Percentiles rank a stretch among this genome's conserved stretches.
Evolutionary conservation across 495 filamentous ascomycete genomes (phyloP).

Genomic region (Terfezia boudieri): DNA sequence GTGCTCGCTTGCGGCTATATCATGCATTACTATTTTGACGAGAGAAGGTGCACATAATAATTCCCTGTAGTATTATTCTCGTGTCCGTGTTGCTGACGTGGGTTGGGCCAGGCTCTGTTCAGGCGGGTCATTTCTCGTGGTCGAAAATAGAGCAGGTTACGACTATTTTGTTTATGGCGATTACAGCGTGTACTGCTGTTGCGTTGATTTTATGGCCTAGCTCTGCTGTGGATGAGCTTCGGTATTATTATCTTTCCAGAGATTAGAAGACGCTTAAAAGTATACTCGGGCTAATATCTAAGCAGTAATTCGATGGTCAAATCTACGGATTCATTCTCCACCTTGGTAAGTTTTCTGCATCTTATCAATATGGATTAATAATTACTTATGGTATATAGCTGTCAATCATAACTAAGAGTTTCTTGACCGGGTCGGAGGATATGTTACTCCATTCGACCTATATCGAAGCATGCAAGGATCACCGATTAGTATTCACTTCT

Average conservation of each 20-base stretch:
- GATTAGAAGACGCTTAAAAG: not conserved
- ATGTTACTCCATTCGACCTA: constrained; percentile 44
- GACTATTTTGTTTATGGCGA: constrained; percentile 79
- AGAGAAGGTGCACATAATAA: constrained; percentile 45
- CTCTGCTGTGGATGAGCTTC: constrained; percentile 53
- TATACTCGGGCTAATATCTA: not conserved
- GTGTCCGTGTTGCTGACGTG: no score
- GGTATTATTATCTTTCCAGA: constrained; percentile 26
- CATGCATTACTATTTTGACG: constrained; percentile 77
- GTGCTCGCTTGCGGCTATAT: constrained; percentile 70
- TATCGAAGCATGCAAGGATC: constrained; percentile 38
- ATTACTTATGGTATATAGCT: constrained; percentile 23
- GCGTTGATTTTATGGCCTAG: constrained; percentile 60
- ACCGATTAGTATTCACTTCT: constrained; percentile 43
- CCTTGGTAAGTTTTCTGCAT: constrained; percentile 26
- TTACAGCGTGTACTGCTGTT: constrained; percentile 48
- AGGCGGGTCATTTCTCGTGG: constrained; percentile 54
- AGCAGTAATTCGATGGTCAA: constrained; percentile 30
- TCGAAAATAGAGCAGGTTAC: constrained; percentile 70
- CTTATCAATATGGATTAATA: not conserved
- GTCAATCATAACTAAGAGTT: constrained; percentile 59
- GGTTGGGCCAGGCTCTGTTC: constrained; percentile 28
- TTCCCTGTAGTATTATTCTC: no score
- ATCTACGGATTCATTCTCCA: constrained; percentile 52
- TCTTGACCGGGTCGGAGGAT: constrained; percentile 64